Evolutionary conservation across 371 early-diverging fungal species (phyloP), one percentile per base, ranked within the genome.

Genomic region (Zychaea mexicana): DNA sequence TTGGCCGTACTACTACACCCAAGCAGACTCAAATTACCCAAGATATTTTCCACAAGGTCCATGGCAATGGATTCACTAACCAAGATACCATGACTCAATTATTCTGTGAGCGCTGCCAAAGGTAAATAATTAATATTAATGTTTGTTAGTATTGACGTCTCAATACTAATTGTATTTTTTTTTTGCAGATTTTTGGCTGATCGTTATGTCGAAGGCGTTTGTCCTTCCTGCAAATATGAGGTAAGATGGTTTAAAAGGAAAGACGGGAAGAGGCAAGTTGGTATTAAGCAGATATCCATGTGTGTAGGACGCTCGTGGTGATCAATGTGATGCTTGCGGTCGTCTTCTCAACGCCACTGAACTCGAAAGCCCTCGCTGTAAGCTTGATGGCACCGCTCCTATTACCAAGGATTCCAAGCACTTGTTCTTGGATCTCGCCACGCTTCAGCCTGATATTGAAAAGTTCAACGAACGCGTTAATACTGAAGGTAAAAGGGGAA

Each of bases 311-410:
- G 99, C 99, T 38, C 91, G 97, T 65, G 99, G 99, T 59, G 99
- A 99, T 80, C 99, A 99, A 81, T 99, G 99, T 85, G 99, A 99
- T 88, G 80, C 83, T 49, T 99, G 99, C 79, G 97, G 98, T 54
- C 81, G 86, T 52, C 80, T 99, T 7, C 78, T 99, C 66, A 95
- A 98, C 59, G 94, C 98, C 17, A 88, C 83, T 17, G 99, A 99
- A n/a, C 88, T 99, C 17, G 77, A 97, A 61, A 84, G 95, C 52
- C 99, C 99, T 39, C 89, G 92, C 59, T 99, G 99, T 88, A 95
- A 98, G 75, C 77, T 98, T 21, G 96, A 97, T 77, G 88, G 88
- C 27, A 89, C 88, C 64, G 65, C 79, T 4, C 98, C 98, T 3
- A 82, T 96, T 52, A 79, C 91, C 24, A 89, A 82, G 66, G 89